These are phyloP conservation scores for Cornus florida DNA, from an alignment of 148 eudicot species.

Conservation along the genomic window DNA sequence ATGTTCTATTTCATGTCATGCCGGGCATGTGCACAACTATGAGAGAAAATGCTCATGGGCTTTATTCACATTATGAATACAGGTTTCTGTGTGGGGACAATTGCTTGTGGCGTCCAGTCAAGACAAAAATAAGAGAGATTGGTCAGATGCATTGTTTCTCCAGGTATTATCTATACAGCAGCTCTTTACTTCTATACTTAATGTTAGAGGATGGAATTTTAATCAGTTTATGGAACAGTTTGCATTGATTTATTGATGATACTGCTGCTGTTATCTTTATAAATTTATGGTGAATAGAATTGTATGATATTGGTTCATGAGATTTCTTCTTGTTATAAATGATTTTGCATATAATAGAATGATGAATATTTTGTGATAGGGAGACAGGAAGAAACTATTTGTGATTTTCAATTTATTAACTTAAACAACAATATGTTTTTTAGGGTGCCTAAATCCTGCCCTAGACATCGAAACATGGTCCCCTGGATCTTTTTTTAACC, in stretches of 20 bases:
- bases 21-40: not conserved
- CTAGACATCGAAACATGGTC: not conserved
- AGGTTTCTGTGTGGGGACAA: slow-evolving; percentile 79
- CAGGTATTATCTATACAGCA: slow-evolving; percentile 45
- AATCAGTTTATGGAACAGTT: slow-evolving; percentile 4
- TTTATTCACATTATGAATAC: slow-evolving; percentile 16
- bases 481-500: not conserved
- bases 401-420: not conserved
- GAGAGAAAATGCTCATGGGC: not conserved
- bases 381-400: slow-evolving; percentile 7
- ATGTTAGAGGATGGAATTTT: not conserved
- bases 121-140: slow-evolving; percentile 41
- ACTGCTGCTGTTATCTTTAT: not conserved
- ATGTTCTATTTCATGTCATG: not conserved
- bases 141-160: slow-evolving; percentile 63
- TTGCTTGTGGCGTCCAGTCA: slow-evolving; percentile 43
- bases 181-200: slow-evolving; percentile 2
- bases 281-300: not conserved
- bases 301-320: not conserved
- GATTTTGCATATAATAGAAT: not conserved
- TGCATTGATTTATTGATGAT: not conserved
- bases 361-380: slow-evolving; percentile 6
- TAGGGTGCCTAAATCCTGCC: not conserved
- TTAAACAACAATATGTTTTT: not conserved
- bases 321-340: not conserved